phyloP scores from a whole-genome alignment of 371 early-diverging fungal genomes.

The Mortierella sp. region DNA sequence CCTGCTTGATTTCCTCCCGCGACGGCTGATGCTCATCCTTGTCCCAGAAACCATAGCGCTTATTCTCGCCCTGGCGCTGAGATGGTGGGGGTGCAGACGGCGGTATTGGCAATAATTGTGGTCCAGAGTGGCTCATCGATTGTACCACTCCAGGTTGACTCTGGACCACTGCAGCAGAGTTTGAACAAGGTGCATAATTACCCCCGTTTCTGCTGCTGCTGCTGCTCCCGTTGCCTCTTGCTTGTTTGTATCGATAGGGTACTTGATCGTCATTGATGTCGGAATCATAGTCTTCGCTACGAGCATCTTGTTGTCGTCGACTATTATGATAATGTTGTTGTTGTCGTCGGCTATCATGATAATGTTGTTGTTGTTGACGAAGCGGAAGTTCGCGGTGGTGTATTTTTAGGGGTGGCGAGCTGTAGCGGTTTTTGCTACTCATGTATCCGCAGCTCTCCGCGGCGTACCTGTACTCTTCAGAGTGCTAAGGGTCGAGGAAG shows the following conservation, averaged over 20 bases:
- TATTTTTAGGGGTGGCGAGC: not conserved
- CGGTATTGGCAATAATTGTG: not conserved
- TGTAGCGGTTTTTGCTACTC: not conserved
- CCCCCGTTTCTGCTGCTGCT: not conserved
- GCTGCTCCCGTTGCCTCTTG: not conserved
- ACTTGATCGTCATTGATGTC: not conserved
- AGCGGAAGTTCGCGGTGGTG: not conserved
- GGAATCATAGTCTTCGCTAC: not conserved
- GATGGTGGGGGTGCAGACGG: not conserved
- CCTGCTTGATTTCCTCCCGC: not conserved
- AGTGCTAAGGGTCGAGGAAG: no score
- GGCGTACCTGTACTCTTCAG: not conserved
- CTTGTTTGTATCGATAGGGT: not conserved
- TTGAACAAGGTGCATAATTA: not conserved
- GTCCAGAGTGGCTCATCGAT: not conserved
- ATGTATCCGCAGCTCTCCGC: not conserved
- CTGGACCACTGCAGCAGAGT: not conserved
- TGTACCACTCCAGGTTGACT: not conserved
- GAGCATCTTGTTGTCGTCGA: not conserved
- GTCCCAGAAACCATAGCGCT: not conserved
- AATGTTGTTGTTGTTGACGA: not conserved
- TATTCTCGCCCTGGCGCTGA: not conserved
- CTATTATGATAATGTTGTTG: no score
- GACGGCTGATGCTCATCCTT: not conserved
- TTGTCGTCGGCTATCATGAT: not conserved